A percentile compares a stretch with the other conserved stretches of the same genome.
Conservation (phyloP, 768 basidiomycete species). For the Holtermanniella nyarrowii region DNA sequence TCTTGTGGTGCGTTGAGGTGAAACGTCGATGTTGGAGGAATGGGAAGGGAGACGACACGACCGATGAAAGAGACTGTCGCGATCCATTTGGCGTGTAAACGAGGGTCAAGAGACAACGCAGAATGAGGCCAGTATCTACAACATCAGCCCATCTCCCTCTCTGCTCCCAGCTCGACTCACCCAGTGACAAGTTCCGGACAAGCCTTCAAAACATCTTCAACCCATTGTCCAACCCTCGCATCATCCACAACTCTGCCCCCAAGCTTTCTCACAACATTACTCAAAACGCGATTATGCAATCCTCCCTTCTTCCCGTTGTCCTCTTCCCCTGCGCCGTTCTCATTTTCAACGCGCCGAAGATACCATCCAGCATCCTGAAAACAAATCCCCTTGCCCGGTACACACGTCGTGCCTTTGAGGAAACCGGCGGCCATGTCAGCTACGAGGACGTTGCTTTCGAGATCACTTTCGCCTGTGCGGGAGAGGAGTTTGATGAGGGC, state of each 20-base stretch:
- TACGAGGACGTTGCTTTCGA: conserved; percentile 47
- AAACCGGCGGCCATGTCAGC: conserved; percentile 73
- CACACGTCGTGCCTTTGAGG: conserved; percentile 68
- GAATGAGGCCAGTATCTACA: conserved; percentile 40
- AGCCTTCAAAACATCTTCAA: conserved; percentile 62
- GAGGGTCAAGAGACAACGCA: conserved; percentile 34
- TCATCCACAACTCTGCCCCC: conserved; percentile 73
- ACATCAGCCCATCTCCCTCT: neutral
- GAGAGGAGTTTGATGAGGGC: conserved; percentile 65
- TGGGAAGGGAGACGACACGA: conserved; percentile 61
- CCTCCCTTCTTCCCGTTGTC: conserved; percentile 30
- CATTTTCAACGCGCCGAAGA: conserved; percentile 51
- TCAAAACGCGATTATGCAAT: conserved; percentile 66
- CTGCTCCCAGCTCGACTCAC: too few relatives aligned
- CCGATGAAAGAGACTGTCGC: conserved; percentile 77
- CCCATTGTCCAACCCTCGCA: conserved; percentile 69
- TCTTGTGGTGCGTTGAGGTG: conserved; percentile 10
- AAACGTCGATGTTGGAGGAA: conserved; percentile 57
- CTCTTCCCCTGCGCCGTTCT: conserved; percentile 23
- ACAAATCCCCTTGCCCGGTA: conserved; percentile 72
- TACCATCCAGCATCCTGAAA: conserved; percentile 90
- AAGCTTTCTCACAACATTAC: conserved; percentile 59
- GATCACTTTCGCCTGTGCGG: conserved; percentile 47
- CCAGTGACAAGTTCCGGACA: conserved; percentile 79
- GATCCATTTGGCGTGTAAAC: conserved; percentile 53